Base-by-base conservation (phyloP, 106 monocot species). In the Triglochin maritima region DNA sequence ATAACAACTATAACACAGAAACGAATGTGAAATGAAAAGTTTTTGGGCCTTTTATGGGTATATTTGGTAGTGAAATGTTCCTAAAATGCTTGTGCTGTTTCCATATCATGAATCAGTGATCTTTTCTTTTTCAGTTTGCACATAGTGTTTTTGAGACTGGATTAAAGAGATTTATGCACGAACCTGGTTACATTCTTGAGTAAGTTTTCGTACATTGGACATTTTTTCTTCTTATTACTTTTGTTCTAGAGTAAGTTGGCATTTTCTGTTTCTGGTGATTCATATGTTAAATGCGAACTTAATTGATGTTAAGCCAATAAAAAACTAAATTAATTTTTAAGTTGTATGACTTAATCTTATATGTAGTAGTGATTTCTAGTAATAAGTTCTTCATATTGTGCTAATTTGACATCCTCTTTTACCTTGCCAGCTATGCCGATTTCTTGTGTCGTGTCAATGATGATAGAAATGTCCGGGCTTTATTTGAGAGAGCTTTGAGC, bases 371-470 rank as follows among this genome's bases (percentile, higher is more conserved):
- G 29, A 29, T 29, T 29, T 29, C 29, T 29, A 0, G 29, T 29
- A 29, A 29, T 29, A 29, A 29, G 1, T 29, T 29, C 29, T 29
- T 29, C 29, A 29, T 29, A 29, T 29, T 29, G 29, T 29, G 29
- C 29, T 29, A 29, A 29, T 29, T 29, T 29, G 29, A 29, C 29
- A 29, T 29, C 29, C 29, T 0, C 29, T 29, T 29, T 29, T 29
- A 29, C 29, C 29, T 29, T 62, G n/a, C 9, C 69, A 96, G 96
- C 64, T 96, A 96, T 84, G 90, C 88, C 65, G 96, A 96, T 70
- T 96, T 96, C 74, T 77, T 96, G 65, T 91, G 96, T 11, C 91
- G 80, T 50, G 69, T 96, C 74, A 96, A 96, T 82, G 96, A 96
- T 76, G 96, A 96, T 64, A 87, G 88, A 76, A 96, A 96, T 80